These are phyloP conservation scores for Paramecium caudatum DNA, from an alignment of 73 alveolate genomes.

Conservation along the genomic window DNA sequence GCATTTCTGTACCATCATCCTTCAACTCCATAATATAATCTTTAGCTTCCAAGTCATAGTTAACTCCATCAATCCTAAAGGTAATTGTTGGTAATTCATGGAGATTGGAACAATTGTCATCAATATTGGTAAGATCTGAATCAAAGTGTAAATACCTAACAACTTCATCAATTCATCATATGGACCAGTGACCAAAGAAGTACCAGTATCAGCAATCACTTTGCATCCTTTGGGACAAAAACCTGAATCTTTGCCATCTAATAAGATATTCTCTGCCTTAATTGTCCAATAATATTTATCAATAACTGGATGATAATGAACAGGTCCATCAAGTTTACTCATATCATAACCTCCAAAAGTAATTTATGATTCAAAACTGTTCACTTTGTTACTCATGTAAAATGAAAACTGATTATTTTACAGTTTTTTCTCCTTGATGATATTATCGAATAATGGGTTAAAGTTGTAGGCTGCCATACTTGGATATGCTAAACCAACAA, in stretches of 20 bases:
- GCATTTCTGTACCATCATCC: slow-evolving; percentile 69
- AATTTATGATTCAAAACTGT: slow-evolving; percentile 76
- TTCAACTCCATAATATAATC: slow-evolving; percentile 71
- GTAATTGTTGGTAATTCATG: slow-evolving; percentile 44
- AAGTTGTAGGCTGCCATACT: slow-evolving; percentile 83
- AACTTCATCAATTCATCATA: slow-evolving; percentile 64
- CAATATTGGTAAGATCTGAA: slow-evolving; percentile 25
- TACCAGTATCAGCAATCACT: slow-evolving; percentile 88
- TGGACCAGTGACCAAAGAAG: slow-evolving; percentile 87
- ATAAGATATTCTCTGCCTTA: slow-evolving; percentile 79
- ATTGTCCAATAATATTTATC: slow-evolving; percentile 89
- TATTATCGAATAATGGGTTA: slow-evolving; percentile 81
- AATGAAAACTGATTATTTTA: slow-evolving; percentile 81
- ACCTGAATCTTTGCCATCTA: slow-evolving; percentile 78
- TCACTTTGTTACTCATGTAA: slow-evolving; percentile 70
- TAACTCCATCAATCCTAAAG: slow-evolving; percentile 77
- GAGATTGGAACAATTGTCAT: slow-evolving; percentile 38
- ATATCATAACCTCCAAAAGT: slow-evolving; percentile 81
- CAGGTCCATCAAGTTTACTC: slow-evolving; percentile 69
- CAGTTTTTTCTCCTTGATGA: slow-evolving; percentile 76
- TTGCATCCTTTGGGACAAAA: slow-evolving; percentile 81
- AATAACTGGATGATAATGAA: slow-evolving; percentile 79
- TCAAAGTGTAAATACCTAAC: background rate
- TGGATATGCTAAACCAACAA: slow-evolving; percentile 86
- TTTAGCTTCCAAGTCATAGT: slow-evolving; percentile 60